These are phyloP conservation scores for Posidonia oceanica DNA, from an alignment of 116 monocot genomes.

Conservation along the genomic window DNA sequence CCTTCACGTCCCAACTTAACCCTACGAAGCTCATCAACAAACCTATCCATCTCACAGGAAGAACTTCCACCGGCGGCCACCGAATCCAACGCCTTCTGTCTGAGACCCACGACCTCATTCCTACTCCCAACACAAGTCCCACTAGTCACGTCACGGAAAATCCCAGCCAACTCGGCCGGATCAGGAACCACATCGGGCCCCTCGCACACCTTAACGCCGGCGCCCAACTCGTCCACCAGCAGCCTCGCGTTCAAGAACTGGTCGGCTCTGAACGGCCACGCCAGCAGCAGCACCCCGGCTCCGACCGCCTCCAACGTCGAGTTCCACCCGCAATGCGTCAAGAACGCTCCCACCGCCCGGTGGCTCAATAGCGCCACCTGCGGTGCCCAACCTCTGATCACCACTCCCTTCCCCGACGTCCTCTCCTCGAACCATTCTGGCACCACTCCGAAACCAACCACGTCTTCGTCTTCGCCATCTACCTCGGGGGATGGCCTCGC, in stretches of 20 bases:
- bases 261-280: slow-evolving; percentile 27
- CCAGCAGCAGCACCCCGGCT: slow-evolving; percentile 13
- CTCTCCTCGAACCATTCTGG: slow-evolving; percentile 9
- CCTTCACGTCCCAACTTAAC: no score
- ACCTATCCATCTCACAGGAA: neutral
- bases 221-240: slow-evolving; percentile 10
- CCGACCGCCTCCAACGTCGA: slow-evolving; percentile 18
- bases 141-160: neutral
- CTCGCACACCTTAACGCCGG: slow-evolving; percentile 13
- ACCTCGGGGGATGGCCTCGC: neutral
- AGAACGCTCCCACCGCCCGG: slow-evolving; percentile 19
- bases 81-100: neutral
- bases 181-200: slow-evolving; percentile 10
- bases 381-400: slow-evolving; percentile 21
- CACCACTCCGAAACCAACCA: slow-evolving; percentile 13
- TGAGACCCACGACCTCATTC: slow-evolving; percentile 5
- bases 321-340: slow-evolving; percentile 31
- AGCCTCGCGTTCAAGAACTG: slow-evolving; percentile 22
- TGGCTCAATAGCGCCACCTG: slow-evolving; percentile 20
- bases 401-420: slow-evolving; percentile 23
- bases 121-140: neutral
- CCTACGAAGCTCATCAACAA: neutral
- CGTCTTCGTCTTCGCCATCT: slow-evolving; percentile 8
- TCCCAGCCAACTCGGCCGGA: slow-evolving; percentile 6
- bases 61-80: neutral